Conservation (phyloP, 441 rosid genomes). For the Aquilaria agallochum region DNA sequence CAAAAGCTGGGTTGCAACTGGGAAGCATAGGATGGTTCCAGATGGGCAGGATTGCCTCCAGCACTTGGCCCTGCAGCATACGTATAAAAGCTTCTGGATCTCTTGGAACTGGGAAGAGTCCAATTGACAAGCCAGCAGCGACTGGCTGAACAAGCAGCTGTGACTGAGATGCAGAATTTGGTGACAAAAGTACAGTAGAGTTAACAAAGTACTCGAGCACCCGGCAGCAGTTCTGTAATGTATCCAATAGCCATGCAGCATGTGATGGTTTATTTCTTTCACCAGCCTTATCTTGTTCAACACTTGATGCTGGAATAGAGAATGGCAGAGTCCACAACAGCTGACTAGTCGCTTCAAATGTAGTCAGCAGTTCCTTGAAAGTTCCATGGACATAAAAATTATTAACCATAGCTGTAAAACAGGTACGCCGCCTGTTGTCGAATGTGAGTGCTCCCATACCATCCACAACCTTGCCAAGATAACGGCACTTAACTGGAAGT, state of each 20-base stretch:
- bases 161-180: constrained; percentile 73
- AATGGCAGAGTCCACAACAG: constrained; percentile 74
- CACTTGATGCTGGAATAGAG: constrained; percentile 42
- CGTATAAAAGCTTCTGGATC: constrained; percentile 89
- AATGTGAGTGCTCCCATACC: constrained; percentile 75
- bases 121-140: constrained; percentile 86
- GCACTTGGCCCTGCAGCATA: constrained; percentile 87
- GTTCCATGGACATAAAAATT: constrained; percentile 92
- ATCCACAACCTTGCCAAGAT: constrained; percentile 92
- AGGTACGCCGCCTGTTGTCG: constrained; percentile 83
- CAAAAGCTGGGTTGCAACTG: constrained; percentile 65
- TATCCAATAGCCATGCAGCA: constrained; percentile 77
- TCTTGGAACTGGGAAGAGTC: constrained; percentile 87
- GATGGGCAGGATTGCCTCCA: constrained; percentile 81
- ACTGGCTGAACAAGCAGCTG: constrained; percentile 94
- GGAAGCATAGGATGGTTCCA: constrained; percentile 93
- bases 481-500: constrained; percentile 83
- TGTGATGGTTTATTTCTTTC: constrained; percentile 71
- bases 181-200: constrained; percentile 65
- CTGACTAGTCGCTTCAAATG: constrained; percentile 97
- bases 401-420: constrained; percentile 83
- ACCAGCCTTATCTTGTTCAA: constrained; percentile 64
- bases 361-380: constrained; percentile 82
- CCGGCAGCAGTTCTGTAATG: constrained; percentile 80
- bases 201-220: constrained; percentile 86